These are phyloP conservation scores for Leccinum longicurvipes DNA, from an alignment of 768 basidiomycete genomes.

Conservation along the genomic window DNA sequence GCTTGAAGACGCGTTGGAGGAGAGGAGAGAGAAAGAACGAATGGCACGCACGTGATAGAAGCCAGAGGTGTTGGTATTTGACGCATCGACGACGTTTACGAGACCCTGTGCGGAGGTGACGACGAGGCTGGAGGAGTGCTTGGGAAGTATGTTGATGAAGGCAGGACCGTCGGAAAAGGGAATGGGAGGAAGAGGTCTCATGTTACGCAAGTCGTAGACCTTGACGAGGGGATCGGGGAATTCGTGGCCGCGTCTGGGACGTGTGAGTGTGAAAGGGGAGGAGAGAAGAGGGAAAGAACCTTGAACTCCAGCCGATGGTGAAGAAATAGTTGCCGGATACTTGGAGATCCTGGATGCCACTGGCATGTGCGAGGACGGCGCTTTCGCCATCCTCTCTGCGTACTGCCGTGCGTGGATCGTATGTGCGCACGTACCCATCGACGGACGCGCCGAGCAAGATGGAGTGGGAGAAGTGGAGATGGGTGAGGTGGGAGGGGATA, in stretches of 20 bases:
- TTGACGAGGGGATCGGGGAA: slow-evolving; percentile 91
- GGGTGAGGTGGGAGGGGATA: slow-evolving; percentile 56
- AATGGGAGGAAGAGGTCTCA: slow-evolving; percentile 80
- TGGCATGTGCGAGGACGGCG: slow-evolving; percentile 72
- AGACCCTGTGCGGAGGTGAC: slow-evolving; percentile 79
- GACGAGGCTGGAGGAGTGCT: slow-evolving; percentile 67
- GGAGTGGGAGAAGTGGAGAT: slow-evolving; percentile 65
- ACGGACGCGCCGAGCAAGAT: slow-evolving; percentile 63
- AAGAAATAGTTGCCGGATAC: slow-evolving; percentile 75
- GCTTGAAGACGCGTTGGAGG: slow-evolving; percentile 35
- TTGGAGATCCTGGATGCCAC: slow-evolving; percentile 81
- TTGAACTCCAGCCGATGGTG: slow-evolving; percentile 83
- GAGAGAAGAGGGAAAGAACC: slow-evolving; percentile 42
- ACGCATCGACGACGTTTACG: slow-evolving; percentile 80
- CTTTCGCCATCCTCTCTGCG: slow-evolving; percentile 48
- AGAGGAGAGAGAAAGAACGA: background rate
- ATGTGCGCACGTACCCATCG: slow-evolving; percentile 71
- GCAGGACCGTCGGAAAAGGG: slow-evolving; percentile 85
- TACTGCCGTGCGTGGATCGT: slow-evolving; percentile 63
- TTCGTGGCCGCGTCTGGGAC: slow-evolving; percentile 75
- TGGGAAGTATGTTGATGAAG: slow-evolving; percentile 79
- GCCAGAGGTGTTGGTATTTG: slow-evolving; percentile 62
- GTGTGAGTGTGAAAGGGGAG: slow-evolving; percentile 7
- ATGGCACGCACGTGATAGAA: slow-evolving; percentile 68
- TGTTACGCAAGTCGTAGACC: slow-evolving; percentile 82